Evolutionary conservation across 352 stramenopile species (phyloP).

Genomic region (Globisporangium abappressorium): DNA sequence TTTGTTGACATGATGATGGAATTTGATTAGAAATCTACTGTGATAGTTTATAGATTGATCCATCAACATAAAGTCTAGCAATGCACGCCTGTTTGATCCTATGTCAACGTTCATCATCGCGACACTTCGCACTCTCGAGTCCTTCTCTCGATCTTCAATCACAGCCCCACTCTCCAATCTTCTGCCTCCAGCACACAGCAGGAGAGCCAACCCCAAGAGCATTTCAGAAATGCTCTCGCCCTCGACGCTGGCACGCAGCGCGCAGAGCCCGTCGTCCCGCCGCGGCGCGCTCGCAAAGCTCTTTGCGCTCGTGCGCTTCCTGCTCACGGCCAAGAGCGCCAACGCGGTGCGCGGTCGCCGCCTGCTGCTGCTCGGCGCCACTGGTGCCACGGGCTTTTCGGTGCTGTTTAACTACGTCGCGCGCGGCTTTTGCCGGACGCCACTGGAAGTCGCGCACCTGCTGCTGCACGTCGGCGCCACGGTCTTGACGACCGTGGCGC

Average conservation of each 20-base stretch:
- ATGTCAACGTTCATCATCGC: too few species aligned
- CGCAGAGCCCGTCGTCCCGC: not conserved
- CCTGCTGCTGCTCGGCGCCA: not conserved
- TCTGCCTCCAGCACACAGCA: not conserved
- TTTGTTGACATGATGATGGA: not conserved
- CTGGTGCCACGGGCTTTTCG: constrained; percentile 5
- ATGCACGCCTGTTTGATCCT: too few species aligned
- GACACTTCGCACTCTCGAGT: not conserved
- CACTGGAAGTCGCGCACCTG: constrained; percentile 12
- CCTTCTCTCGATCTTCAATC: not conserved
- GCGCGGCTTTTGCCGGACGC: constrained; percentile 14
- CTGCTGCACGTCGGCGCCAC: not conserved
- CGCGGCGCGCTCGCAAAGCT: not conserved
- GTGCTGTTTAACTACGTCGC: constrained; percentile 11
- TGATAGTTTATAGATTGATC: not conserved
- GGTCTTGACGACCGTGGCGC: constrained; percentile 1
- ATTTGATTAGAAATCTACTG: constrained; percentile 5
- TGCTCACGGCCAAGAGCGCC: constrained; percentile 5
- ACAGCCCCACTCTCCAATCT: not conserved
- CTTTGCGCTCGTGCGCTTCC: constrained; percentile 13
- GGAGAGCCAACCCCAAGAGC: not conserved
- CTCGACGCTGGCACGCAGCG: not conserved
- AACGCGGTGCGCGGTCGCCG: not conserved
- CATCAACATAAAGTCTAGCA: too few species aligned
- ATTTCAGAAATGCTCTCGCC: constrained; percentile 5